A percentile compares a stretch with the other conserved stretches of the same genome.
These are phyloP conservation scores for Leishmania amazonensis DNA, from an alignment of 208 protist species.

Conservation along the genomic window DNA sequence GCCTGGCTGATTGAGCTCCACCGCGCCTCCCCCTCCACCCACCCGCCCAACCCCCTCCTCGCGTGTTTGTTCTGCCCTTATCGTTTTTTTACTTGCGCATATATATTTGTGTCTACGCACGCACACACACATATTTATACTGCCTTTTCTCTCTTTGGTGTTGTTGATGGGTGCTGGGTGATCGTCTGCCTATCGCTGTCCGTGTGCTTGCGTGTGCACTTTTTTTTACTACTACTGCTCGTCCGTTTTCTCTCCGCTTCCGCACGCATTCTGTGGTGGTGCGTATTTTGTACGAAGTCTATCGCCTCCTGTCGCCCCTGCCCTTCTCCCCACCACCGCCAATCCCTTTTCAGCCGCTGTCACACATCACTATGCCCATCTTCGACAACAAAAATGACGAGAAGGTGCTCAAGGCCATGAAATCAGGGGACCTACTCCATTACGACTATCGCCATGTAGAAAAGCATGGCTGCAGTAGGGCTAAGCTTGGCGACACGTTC, in stretches of 20 bases:
- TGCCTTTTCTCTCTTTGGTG: not conserved
- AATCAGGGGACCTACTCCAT: slow-evolving; percentile 54
- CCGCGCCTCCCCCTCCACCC: not conserved
- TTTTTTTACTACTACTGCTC: not conserved
- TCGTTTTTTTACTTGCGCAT: not conserved
- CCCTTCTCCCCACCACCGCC: not conserved
- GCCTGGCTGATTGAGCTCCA: no score
- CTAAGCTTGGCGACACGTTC: slow-evolving; percentile 51
- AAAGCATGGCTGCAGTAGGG: not conserved
- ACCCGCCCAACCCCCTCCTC: not conserved
- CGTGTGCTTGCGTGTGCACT: not conserved
- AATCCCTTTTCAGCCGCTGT: not conserved
- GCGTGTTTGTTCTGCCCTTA: not conserved
- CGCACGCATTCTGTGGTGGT: not conserved
- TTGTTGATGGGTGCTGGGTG: not conserved
- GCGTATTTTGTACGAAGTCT: not conserved
- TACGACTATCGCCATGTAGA: slow-evolving; percentile 61
- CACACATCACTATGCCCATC: not conserved
- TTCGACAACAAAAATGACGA: slow-evolving; percentile 10
- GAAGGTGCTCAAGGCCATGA: slow-evolving; percentile 26
- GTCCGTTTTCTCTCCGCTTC: not conserved
- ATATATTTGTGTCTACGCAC: not conserved
- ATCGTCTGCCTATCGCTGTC: not conserved
- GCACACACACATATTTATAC: not conserved
- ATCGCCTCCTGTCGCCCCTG: not conserved